A percentile compares a stretch with the other conserved stretches of the same genome.
Evolutionary conservation across 768 basidiomycete genomes (phyloP).

Genomic region (Termitomyces sp.): DNA sequence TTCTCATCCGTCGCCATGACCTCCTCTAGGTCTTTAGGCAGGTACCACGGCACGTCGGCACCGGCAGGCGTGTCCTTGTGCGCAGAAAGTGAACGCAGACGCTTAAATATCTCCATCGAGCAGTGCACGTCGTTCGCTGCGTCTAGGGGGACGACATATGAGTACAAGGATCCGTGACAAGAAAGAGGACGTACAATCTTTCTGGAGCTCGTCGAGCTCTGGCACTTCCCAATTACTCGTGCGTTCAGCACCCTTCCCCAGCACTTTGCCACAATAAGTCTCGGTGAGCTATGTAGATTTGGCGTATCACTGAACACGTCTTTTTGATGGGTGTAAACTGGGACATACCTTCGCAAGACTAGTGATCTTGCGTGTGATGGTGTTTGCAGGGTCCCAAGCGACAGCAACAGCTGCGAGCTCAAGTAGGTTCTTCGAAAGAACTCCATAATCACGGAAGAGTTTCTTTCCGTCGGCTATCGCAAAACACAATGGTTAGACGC

Average conservation of each 20-base stretch:
- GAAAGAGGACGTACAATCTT: conserved; percentile 21
- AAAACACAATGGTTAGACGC: neutral
- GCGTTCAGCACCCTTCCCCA: conserved; percentile 25
- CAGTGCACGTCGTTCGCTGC: conserved; percentile 35
- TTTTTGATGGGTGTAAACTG: too few relatives aligned
- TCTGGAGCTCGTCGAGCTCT: conserved; percentile 16
- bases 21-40: neutral
- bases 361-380: conserved; percentile 22
- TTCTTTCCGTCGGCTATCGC: conserved; percentile 31
- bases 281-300: conserved; percentile 24
- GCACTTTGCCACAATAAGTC: conserved; percentile 24
- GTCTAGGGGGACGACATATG: conserved; percentile 17
- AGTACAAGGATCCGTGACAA: neutral
- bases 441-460: conserved; percentile 32
- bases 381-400: conserved; percentile 22
- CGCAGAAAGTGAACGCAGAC: conserved; percentile 21
- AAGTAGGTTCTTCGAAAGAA: conserved; percentile 27
- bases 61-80: neutral
- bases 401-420: conserved; percentile 29
- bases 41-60: neutral
- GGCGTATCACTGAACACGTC: neutral
- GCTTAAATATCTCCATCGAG: conserved; percentile 24
- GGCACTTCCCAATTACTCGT: conserved; percentile 30
- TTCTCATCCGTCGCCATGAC: neutral
- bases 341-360: conserved; percentile 26